Percentiles rank a stretch among this genome's conserved stretches.
phyloP scores from a whole-genome alignment of 345 rosid genomes.

The Arabidopsis suecica region DNA sequence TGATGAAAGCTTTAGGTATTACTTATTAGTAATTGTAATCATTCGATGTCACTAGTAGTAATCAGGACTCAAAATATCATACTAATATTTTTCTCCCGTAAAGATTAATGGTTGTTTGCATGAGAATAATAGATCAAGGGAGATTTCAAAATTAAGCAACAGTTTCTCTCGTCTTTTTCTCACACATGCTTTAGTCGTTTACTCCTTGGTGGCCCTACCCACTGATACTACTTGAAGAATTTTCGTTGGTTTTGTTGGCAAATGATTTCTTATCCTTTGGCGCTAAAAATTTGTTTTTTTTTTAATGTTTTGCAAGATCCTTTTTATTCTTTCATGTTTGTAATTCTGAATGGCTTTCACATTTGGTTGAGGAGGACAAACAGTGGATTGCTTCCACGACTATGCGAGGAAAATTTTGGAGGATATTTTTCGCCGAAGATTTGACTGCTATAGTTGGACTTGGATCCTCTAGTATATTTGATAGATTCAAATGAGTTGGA shows the following conservation, averaged over 20 bases:
- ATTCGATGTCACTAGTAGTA: constrained; percentile 11
- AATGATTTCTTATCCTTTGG: neutral
- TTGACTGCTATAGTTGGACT: no score
- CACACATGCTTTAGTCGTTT: neutral
- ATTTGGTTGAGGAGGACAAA: neutral
- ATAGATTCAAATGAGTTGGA: neutral
- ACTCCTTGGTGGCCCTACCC: neutral
- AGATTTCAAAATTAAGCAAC: constrained; percentile 31
- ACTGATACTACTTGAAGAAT: constrained; percentile 2
- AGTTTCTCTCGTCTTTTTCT: neutral
- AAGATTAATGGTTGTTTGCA: constrained; percentile 2
- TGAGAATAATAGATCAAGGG: constrained; percentile 12
- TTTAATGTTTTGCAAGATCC: neutral
- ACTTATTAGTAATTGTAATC: constrained; percentile 22
- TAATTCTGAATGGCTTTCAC: constrained; percentile 11
- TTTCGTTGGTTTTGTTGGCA: neutral
- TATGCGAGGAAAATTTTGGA: neutral
- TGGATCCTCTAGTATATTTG: no score
- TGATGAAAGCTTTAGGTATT: constrained; percentile 4
- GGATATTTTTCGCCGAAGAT: no score
- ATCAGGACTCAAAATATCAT: neutral
- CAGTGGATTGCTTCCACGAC: neutral
- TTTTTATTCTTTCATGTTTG: neutral
- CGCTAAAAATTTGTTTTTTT: neutral
- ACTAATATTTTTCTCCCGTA: neutral